Conservation (phyloP, 257 asterid genomes). For the Parsonsia alboflavescens region DNA sequence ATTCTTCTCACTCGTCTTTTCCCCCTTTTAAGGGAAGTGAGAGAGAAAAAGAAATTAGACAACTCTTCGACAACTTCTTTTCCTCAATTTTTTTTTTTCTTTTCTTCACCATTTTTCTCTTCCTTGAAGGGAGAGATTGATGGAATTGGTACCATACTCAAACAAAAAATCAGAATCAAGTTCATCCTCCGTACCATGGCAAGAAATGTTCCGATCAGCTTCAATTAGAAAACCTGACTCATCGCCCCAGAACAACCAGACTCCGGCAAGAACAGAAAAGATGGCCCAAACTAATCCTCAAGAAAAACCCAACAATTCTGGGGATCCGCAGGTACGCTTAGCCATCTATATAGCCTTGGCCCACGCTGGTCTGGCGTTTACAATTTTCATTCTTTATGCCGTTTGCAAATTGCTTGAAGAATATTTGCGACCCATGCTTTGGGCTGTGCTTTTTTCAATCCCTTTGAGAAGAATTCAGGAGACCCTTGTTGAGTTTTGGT, state of each 20-base stretch:
- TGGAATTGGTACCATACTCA: conserved; percentile 62
- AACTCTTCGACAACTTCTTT: conserved; percentile 3
- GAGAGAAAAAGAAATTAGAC: neutral
- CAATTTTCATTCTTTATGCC: conserved; percentile 58
- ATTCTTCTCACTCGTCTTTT: neutral
- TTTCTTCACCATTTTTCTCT: conserved; percentile 7
- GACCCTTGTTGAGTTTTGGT: conserved; percentile 82
- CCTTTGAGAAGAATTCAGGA: conserved; percentile 89
- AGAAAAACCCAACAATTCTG: conserved; percentile 20
- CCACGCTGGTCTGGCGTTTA: conserved; percentile 75
- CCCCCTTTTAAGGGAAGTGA: neutral
- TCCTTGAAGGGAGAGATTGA: conserved; percentile 13
- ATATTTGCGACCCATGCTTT: conserved; percentile 72
- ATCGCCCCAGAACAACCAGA: conserved; percentile 25
- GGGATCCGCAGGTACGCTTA: conserved; percentile 90
- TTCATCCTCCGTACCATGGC: conserved; percentile 60
- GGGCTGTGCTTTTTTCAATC: conserved; percentile 95
- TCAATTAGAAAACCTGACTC: conserved; percentile 69
- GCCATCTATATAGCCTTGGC: conserved; percentile 98
- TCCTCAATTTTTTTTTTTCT: neutral
- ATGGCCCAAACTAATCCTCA: conserved; percentile 1
- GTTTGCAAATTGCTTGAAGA: conserved; percentile 74
- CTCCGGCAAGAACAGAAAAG: conserved; percentile 19
- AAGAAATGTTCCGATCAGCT: conserved; percentile 97
- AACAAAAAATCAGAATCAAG: conserved; percentile 52